Base-by-base conservation (phyloP, 345 rosid species). In the Firmiana major region DNA sequence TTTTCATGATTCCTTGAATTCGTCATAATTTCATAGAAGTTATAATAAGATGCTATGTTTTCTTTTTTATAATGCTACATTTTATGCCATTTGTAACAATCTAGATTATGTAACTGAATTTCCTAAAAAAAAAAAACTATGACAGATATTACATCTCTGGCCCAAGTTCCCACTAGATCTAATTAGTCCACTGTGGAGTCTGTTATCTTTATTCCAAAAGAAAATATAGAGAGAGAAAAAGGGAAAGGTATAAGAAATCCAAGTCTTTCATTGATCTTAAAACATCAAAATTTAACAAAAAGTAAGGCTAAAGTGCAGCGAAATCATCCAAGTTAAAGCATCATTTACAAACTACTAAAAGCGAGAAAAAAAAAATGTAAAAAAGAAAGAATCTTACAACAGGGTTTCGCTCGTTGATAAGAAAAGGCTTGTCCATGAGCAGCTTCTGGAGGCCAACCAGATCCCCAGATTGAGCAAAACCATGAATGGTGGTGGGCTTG, bases 371-470 rank as follows among this genome's bases (percentile, higher is more conserved):
- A 63, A 34, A 11, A 1, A 5, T 9, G n/a, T n/a, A n/a, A n/a
- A 53, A 26, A 40, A 19, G 57, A 48, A 13, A 13, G 48, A 71
- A 84, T 79, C 90, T 82, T 85, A 94, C 99, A 49, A 92, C 97
- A 73, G 99, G 92, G 78, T 93, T 96, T 63, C 96, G 82, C 63
- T 92, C 97, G 73, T 97, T 90, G 83, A 97, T 90, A 79, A 97
- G 96, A 84, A 84, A 87, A 73, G 93, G 91, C 63, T 85, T 86
- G 72, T 81, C 90, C 11, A 86, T 85, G 73, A 97, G 92, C 54
- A 97, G 86, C 80, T 79, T 91, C 81, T 89, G 97, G 78, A 94
- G 80, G 22, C 82, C 82, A 57, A 82, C 73, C 76, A 92, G 89
- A 84, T 97, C 96, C 22, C 99, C 99, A 24, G 92, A 87, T 76